These are phyloP conservation scores for Acidomyces sp. DNA, from an alignment of 495 filamentous ascomycete species.

Conservation along the genomic window DNA sequence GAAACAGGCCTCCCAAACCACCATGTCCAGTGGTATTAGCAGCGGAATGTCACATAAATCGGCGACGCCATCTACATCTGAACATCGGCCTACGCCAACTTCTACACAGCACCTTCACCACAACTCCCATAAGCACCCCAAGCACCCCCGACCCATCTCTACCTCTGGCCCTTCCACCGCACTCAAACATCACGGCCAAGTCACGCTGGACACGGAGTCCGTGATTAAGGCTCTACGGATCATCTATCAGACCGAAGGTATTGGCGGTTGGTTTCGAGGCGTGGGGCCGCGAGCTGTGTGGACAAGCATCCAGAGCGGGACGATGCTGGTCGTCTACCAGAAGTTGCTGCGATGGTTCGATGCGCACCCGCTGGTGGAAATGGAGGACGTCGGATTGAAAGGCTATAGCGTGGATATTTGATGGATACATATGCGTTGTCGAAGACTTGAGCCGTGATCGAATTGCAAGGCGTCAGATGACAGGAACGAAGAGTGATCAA, in stretches of 20 bases:
- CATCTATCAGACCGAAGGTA: conserved; percentile 78
- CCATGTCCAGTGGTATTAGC: neutral
- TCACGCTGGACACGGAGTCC: conserved; percentile 73
- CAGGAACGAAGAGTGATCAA: too few relatives aligned
- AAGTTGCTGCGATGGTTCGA: conserved; percentile 67
- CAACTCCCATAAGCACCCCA: conserved; percentile 31
- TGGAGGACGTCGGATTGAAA: conserved; percentile 5
- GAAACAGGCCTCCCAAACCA: neutral
- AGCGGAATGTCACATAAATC: neutral
- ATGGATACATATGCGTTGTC: too few relatives aligned
- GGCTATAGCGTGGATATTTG: too few relatives aligned
- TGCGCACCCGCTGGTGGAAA: conserved; percentile 24
- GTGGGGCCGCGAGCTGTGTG: conserved; percentile 90
- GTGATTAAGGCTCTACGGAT: conserved; percentile 71
- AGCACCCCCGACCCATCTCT: too few relatives aligned
- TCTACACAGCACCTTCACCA: conserved; percentile 6
- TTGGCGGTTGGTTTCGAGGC: conserved; percentile 85
- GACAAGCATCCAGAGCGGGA: conserved; percentile 93
- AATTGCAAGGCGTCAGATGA: too few relatives aligned
- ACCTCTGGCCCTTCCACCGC: conserved; percentile 74
- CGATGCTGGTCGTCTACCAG: conserved; percentile 95
- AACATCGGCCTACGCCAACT: conserved; percentile 1
- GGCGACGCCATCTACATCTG: neutral
- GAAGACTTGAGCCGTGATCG: too few relatives aligned
- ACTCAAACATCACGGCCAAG: conserved; percentile 56